Evolutionary conservation across 139 green algal genomes (phyloP), one percentile per base, ranked within the genome.

Genomic region (Chlorella sorokiniana): DNA sequence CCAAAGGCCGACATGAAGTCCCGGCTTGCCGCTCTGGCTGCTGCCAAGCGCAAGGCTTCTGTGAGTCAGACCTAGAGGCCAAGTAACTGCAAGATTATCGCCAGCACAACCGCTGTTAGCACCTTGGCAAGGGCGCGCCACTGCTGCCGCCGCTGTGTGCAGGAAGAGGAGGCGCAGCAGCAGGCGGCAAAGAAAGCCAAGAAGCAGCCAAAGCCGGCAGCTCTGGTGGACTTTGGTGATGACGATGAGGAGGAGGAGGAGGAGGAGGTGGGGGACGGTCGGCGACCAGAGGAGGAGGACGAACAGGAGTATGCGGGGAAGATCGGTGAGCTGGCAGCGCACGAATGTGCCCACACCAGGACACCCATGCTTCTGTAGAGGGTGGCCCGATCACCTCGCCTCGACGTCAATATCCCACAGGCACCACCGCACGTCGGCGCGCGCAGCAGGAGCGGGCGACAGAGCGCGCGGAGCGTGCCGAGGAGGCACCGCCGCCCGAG

Each of bases 221-320:
- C 33, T 2, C 44, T 74, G 37, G 67, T 89, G 27, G 83, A 89
- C 64, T 90, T 86, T 87, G 88, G 86, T 4, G 86, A 91, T 54
- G 86, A 78, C 18, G 83, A 89, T 41, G 87, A 90, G 38, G 88
- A 88, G 22, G 88, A 86, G 31, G 69, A 76, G 29, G 69, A 76
- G 3, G 69, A 76, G 29, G 42, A 25, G 10, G 41, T 37, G 69
- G n/a, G n/a, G n/a, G n/a, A n/a, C n/a, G n/a, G n/a, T n/a, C n/a
- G n/a, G n/a, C n/a, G n/a, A n/a, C n/a, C 33, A 29, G 64, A 10
- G 35, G 64, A 23, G 64, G 64, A 48, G 25, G 16, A 48, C 35
- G 37, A 42, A 8, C 23, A 10, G 33, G 64, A 75, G 6, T 6
- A 20, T 35, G 68, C 38, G 25, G 20, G 40, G 7, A 75, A 54